Evolutionary conservation across 108 stramenopile species (phyloP).

Genomic region (Fistulifera pelliculosa): DNA sequence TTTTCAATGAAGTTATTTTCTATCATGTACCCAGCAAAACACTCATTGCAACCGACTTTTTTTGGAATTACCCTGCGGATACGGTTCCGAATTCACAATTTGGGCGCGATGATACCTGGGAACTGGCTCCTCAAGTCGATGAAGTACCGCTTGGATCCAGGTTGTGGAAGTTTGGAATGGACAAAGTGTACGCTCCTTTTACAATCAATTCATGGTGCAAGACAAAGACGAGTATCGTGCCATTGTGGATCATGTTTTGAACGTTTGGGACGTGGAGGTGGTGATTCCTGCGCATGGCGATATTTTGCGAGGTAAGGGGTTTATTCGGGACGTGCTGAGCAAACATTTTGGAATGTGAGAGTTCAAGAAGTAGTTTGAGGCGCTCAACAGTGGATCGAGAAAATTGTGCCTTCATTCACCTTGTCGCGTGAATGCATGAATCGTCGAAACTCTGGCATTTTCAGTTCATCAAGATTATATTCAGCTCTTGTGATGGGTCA

Average conservation of each 20-base stretch:
- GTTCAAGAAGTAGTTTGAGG: no score
- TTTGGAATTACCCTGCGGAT: conserved; percentile 82
- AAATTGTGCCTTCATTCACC: no score
- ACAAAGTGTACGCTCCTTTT: conserved; percentile 65
- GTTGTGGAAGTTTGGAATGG: conserved; percentile 80
- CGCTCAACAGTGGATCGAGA: no score
- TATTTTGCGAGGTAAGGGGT: conserved; percentile 53
- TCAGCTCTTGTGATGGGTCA: no score
- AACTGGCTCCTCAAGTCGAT: conserved; percentile 58
- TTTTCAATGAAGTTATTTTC: conserved; percentile 83
- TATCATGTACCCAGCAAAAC: conserved; percentile 59
- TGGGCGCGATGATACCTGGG: conserved; percentile 33
- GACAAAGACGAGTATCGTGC: conserved; percentile 25
- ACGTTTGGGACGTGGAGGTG: conserved; percentile 68
- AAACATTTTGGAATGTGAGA: conserved; percentile 4
- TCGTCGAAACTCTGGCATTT: no score
- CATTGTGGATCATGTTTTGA: conserved; percentile 17
- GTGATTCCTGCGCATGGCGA: conserved; percentile 81
- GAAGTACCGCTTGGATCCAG: conserved; percentile 49
- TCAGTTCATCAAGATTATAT: no score
- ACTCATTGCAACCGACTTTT: conserved; percentile 70
- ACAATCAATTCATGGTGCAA: conserved; percentile 79
- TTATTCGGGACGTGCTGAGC: conserved; percentile 44
- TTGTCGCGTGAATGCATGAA: no score
- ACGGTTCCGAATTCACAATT: conserved; percentile 62